A percentile compares a stretch with the other conserved stretches of the same genome.
phyloP scores from a whole-genome alignment of 176 grass and related monocot genomes.

The Zizania latifolia region DNA sequence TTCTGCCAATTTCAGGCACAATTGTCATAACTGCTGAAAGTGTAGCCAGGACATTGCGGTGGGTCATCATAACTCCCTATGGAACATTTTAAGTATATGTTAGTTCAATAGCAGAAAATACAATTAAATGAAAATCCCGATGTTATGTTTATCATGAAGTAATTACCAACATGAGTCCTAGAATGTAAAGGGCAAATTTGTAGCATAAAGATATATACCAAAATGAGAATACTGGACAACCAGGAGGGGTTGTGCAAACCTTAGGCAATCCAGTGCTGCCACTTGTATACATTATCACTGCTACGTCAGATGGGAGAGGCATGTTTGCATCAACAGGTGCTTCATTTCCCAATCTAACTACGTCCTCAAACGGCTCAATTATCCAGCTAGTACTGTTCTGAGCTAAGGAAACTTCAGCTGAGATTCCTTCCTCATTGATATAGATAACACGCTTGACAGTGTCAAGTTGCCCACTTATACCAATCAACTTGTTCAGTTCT shows the following conservation, averaged over 20 bases:
- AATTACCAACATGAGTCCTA: neutral
- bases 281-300: conserved; percentile 98
- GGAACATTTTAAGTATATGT: conserved; percentile 28
- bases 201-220: neutral
- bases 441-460: conserved; percentile 75
- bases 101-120: conserved; percentile 13
- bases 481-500: conserved; percentile 89
- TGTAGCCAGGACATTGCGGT: conserved; percentile 78
- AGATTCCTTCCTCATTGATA: conserved; percentile 70
- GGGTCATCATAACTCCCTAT: conserved; percentile 97
- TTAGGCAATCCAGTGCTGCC: conserved; percentile 95
- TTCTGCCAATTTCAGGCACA: conserved; percentile 62
- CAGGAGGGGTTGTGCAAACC: conserved; percentile 37
- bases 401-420: conserved; percentile 58
- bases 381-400: conserved; percentile 60
- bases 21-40: conserved; percentile 90
- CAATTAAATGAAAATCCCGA: neutral
- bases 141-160: neutral
- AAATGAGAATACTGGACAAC: neutral
- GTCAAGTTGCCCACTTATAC: conserved; percentile 73
- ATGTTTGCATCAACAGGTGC: conserved; percentile 57
- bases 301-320: conserved; percentile 64
- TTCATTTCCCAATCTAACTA: conserved; percentile 61
- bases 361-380: conserved; percentile 57
- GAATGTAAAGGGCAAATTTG: neutral